Conservation (phyloP, 1,139 yeast genomes). For the Ogataea hybrid region DNA sequence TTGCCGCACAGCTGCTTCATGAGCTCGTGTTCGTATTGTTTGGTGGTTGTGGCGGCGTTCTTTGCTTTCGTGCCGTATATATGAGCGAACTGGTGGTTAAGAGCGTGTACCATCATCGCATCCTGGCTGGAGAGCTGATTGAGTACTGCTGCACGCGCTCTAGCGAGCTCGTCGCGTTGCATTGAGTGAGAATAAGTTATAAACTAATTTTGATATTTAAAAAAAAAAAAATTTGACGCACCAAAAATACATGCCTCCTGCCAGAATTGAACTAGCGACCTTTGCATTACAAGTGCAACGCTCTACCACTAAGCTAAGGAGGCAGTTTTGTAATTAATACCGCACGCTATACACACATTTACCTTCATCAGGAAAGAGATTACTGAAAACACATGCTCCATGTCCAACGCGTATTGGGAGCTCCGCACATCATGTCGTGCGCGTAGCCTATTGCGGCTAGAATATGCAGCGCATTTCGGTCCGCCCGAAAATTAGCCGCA, state of each 20-base stretch:
- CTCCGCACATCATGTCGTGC: background rate
- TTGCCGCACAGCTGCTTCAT: slow-evolving; percentile 16
- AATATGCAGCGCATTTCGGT: background rate
- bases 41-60: slow-evolving; percentile 10
- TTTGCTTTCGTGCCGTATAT: slow-evolving; percentile 8
- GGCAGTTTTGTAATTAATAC: slow-evolving; percentile 38
- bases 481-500: background rate
- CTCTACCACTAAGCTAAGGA: slow-evolving; percentile 94
- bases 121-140: slow-evolving; percentile 18
- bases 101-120: slow-evolving; percentile 16
- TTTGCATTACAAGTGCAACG: slow-evolving; percentile 96
- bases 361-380: background rate
- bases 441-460: background rate
- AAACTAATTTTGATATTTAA: background rate
- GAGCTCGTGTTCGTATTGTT: slow-evolving; percentile 15
- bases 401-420: background rate
- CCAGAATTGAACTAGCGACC: slow-evolving; percentile 97
- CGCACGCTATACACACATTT: background rate
- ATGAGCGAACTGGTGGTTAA: slow-evolving; percentile 16
- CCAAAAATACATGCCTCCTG: slow-evolving; percentile 57
- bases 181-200: background rate
- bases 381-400: background rate
- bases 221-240: background rate
- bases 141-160: slow-evolving; percentile 15
- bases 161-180: slow-evolving; percentile 6